Evolutionary conservation across 345 rosid genomes (phyloP).

Genomic region (Noccaea caerulescens): DNA sequence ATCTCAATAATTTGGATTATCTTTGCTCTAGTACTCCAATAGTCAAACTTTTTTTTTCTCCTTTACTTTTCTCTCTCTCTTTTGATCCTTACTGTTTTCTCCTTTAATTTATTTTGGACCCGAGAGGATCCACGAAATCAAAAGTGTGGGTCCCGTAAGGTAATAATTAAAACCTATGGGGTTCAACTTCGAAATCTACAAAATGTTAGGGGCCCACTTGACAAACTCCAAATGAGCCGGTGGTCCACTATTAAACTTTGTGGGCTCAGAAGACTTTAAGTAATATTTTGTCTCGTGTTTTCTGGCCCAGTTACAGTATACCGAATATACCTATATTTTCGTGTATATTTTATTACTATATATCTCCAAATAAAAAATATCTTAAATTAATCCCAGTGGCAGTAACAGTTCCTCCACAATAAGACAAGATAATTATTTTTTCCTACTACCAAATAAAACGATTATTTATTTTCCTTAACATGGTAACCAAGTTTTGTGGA

Average conservation of each 20-base stretch:
- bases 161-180: conserved; percentile 32
- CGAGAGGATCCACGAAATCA: conserved; percentile 9
- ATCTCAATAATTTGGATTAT: conserved; percentile 34
- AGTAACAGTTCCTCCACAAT: background rate
- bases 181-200: conserved; percentile 23
- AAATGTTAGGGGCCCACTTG: conserved; percentile 1
- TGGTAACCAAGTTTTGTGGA: background rate
- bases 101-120: background rate
- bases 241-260: conserved; percentile 40
- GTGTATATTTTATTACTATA: conserved; percentile 7
- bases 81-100: conserved; percentile 11
- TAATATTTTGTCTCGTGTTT: conserved; percentile 37
- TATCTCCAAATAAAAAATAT: conserved; percentile 13
- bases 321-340: conserved; percentile 16
- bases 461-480: background rate
- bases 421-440: background rate
- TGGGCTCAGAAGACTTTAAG: conserved; percentile 36
- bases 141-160: conserved; percentile 26
- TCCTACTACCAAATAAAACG: conserved; percentile 4
- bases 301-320: conserved; percentile 21
- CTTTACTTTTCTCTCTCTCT: background rate
- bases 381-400: background rate
- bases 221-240: conserved; percentile 28
- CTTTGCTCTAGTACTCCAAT: conserved; percentile 2
- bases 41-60: conserved; percentile 7